Base-by-base conservation (phyloP, 2,329 filamentous ascomycete genomes). In the Fusarium transvaalense region DNA sequence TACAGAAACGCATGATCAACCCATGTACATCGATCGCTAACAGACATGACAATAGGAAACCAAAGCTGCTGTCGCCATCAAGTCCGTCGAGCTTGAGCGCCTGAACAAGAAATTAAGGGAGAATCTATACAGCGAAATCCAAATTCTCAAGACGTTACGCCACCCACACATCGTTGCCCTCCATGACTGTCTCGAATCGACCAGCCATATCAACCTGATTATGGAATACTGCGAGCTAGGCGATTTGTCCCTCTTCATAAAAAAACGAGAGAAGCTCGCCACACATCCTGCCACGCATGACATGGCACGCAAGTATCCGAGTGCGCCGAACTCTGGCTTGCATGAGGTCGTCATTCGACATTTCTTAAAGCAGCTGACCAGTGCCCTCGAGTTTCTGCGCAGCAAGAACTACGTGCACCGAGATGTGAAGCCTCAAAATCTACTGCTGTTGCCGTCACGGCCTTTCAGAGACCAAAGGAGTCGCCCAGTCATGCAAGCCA, bases 221-320 rank as follows among this genome's bases (percentile, higher is more conserved):
- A 99, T 98, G 95, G 96, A 99, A 82, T 98, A 97, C 81, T 98
- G 96, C 82, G 93, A 97, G 77, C 87, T 99, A 39, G 95, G 96
- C 23, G 96, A 99, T 77, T 82, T 99, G 61, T 97, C 96, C 13
- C 86, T 95, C 55, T 98, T 99, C 80, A 97, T 99, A 82, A 97
- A 96, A 85, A 97, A 96, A 82, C 89, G 95, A 64, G 90, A 95
- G 64, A 92, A 90, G 76, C 87, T 97, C 45, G 86, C 85, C 43
- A 91, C 90, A 51, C 92, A 97, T 77, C 89, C 92, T 29, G 91
- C 92, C 54, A 96, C 95, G 5, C 88, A 89, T 76, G 93, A 97
- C 72, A 95, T 98, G 89, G 93, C 97, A 64, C 87, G 90, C 75
- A 97, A 97, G 78, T 98, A 99, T 76, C 95, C 96, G 5, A 94